Conservation (phyloP, 2,329 filamentous ascomycete genomes). For the Calycina herbarum region DNA sequence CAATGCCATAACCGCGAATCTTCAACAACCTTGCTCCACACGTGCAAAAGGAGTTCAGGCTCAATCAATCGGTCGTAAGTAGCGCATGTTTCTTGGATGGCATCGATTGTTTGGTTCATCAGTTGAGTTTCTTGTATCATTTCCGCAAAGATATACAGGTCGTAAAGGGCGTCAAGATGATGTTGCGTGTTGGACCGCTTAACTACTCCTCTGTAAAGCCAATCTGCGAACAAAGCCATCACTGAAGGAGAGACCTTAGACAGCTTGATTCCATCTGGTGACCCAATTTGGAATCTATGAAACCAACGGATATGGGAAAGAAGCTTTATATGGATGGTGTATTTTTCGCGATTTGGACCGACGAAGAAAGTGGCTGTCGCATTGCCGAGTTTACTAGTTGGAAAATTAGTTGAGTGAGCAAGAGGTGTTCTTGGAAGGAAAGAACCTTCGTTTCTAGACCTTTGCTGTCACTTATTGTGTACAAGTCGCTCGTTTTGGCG, state of each 20-base stretch:
- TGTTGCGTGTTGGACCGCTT: neutral
- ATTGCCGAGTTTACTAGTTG: neutral
- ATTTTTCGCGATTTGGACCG: neutral
- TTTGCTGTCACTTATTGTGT: neutral
- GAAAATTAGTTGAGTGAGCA: neutral
- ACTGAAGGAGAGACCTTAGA: no score
- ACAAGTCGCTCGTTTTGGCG: neutral
- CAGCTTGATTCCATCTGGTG: no score
- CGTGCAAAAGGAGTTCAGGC: neutral
- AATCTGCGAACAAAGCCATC: neutral
- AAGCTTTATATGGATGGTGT: slow-evolving; percentile 3
- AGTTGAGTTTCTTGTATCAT: no score
- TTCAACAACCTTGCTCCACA: no score
- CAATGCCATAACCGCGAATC: no score
- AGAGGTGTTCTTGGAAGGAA: neutral
- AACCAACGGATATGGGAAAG: neutral
- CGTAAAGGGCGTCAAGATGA: neutral
- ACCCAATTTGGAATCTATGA: neutral
- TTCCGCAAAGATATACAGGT: neutral
- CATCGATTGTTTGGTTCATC: slow-evolving; percentile 2
- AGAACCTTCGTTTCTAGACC: neutral
- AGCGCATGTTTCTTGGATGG: neutral
- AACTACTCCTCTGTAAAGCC: neutral
- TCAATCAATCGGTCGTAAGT: neutral
- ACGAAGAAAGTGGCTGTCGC: neutral